phyloP scores from a whole-genome alignment of 306 rosid genomes.

The Cajanus cajan region DNA sequence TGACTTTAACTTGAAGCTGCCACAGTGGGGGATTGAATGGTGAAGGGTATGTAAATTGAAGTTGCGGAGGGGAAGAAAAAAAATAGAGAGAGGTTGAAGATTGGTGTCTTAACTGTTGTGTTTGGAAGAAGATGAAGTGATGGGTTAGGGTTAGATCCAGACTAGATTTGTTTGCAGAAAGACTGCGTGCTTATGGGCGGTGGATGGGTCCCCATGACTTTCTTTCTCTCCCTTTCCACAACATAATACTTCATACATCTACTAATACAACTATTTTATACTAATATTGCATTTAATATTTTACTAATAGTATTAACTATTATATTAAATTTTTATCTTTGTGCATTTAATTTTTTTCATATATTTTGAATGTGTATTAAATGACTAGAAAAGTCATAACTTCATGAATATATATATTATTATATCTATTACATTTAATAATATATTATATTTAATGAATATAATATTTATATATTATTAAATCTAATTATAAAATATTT shows the following conservation, averaged over 20 bases:
- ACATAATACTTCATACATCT: neutral
- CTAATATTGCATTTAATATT: neutral
- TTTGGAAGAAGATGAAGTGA: neutral
- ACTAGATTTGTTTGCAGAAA: constrained; percentile 53
- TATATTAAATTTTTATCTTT: too few species aligned
- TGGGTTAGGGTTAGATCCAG: constrained; percentile 55
- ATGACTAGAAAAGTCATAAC: too few species aligned
- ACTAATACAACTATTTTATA: neutral
- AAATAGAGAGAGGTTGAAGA: neutral
- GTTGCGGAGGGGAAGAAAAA: neutral
- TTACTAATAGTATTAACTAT: too few species aligned
- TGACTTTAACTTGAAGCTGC: neutral
- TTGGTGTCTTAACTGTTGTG: neutral
- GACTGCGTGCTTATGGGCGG: constrained; percentile 75
- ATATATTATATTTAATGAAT: too few species aligned
- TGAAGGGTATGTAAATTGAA: neutral
- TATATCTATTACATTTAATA: too few species aligned
- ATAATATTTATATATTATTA: too few species aligned
- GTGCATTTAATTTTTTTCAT: too few species aligned
- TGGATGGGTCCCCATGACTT: constrained; percentile 60
- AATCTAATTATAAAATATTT: too few species aligned
- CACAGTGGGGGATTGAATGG: neutral
- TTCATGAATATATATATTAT: too few species aligned
- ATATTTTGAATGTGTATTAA: too few species aligned
- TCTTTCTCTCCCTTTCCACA: neutral